Base-by-base conservation (phyloP, 2,329 filamentous ascomycete species). In the Fonsecaea nubica region DNA sequence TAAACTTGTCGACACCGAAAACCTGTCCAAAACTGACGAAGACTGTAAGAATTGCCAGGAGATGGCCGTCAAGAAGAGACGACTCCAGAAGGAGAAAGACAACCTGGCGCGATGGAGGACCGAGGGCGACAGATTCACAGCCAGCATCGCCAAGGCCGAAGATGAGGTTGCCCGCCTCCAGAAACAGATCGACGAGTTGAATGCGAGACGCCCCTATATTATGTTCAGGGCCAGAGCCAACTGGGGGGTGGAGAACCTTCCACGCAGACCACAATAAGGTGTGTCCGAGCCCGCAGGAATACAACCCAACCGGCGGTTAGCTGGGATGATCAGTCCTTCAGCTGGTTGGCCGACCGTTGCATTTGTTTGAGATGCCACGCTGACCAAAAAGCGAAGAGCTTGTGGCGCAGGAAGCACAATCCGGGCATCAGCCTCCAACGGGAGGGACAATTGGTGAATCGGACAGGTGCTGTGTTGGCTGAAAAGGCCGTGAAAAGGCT, bases 41-140 rank as follows among this genome's bases (percentile, higher is more conserved):
- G 52, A 62, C 3, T 73, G 72, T 54, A 67, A 57, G 35, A n/a
- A 64, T 10, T 73, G 72, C 52, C 65, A 73, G 65, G 72, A 73
- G 52, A 71, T 70, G 35, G 54, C 50, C 7, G 62, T 69, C 40
- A 73, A 73, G 58, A 32, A 63, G 40, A 64, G 71, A 36, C 58
- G 66, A 21, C 42, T 71, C 55, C 62, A 65, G 40, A 70, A 63
- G 56, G 64, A 67, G 38, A 40, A 32, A 10, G 68, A 67, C 58
- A 72, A 73, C 62, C 71, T 73, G 38, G 40, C 30, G 10, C 60
- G 72, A 10, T 73, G 72, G 72, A 53, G 32, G n/a, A 54, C 55
- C 25, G 71, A 73, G 50, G 68, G 68, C 6, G 54, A 61, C 42
- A 67, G 48, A 36, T 73, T 72, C 61, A 32, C 45, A 33, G 66